These are phyloP conservation scores for Ustilago curta DNA, from an alignment of 1,284 basidiomycete species.

Conservation along the genomic window DNA sequence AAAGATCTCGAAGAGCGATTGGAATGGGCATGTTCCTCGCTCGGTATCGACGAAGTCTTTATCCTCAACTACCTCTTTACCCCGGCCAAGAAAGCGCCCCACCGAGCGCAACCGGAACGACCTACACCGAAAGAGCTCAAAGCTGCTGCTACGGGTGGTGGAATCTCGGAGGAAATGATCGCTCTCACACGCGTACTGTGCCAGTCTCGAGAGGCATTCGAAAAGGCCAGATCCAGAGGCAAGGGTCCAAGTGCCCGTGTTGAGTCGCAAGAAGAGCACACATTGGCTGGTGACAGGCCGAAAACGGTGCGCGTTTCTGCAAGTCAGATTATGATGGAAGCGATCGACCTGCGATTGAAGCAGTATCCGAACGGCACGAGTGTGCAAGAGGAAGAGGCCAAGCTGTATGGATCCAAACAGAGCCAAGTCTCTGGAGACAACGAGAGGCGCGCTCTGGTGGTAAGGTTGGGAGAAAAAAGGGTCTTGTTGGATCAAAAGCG, in stretches of 20 bases:
- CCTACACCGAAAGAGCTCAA: constrained; percentile 42
- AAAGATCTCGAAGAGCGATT: constrained; percentile 44
- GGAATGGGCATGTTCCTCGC: constrained; percentile 58
- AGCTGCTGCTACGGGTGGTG: constrained; percentile 71
- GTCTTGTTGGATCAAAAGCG: constrained; percentile 72
- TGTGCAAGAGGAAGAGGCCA: constrained; percentile 73
- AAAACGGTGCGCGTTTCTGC: constrained; percentile 24
- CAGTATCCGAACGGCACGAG: constrained; percentile 34
- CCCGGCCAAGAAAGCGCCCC: constrained; percentile 45
- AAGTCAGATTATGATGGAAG: constrained; percentile 41
- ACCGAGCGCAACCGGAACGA: constrained; percentile 38
- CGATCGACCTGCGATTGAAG: constrained; percentile 41
- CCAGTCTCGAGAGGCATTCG: constrained; percentile 76
- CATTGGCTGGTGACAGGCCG: neutral
- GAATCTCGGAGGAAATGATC: constrained; percentile 77
- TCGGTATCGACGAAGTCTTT: constrained; percentile 63
- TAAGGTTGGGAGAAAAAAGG: constrained; percentile 83
- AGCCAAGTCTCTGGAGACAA: constrained; percentile 27
- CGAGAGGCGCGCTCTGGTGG: constrained; percentile 76
- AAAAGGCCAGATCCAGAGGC: constrained; percentile 76
- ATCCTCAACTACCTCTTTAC: constrained; percentile 61
- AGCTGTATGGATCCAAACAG: constrained; percentile 67
- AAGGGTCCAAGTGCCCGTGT: constrained; percentile 83
- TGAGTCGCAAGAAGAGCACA: constrained; percentile 70
- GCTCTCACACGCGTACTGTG: constrained; percentile 80